Percentiles rank a stretch among this genome's conserved stretches.
Evolutionary conservation across 768 basidiomycete genomes (phyloP).

Genomic region (Lactifluus pinguis): DNA sequence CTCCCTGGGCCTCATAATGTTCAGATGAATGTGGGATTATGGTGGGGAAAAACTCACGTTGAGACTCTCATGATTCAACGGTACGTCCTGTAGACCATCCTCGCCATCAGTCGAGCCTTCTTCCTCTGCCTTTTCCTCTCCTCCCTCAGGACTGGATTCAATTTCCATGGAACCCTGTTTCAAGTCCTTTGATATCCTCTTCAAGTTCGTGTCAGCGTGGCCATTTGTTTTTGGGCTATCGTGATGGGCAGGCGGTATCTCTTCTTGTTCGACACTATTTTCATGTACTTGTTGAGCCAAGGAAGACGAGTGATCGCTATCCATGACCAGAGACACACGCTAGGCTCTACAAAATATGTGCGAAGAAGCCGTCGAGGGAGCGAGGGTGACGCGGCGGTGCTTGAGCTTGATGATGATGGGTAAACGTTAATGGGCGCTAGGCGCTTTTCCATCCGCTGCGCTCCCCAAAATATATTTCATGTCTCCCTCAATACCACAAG

Average conservation of each 20-base stretch:
- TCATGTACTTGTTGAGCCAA: background rate
- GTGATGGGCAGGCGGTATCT: background rate
- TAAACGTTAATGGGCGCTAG: conserved; percentile 1
- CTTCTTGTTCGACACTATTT: background rate
- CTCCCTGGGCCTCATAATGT: background rate
- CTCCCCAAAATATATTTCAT: background rate
- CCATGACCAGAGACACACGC: background rate
- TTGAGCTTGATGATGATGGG: background rate
- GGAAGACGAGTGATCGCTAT: background rate
- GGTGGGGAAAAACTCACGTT: background rate
- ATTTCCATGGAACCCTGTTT: background rate
- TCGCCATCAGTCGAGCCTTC: background rate
- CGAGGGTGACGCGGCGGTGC: conserved; percentile 6
- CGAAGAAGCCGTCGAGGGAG: background rate
- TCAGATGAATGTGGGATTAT: background rate
- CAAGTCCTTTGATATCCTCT: background rate
- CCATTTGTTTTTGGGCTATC: background rate
- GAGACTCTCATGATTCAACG: background rate
- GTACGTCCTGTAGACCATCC: background rate
- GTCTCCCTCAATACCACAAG: conserved; percentile 35
- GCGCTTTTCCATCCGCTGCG: too few species aligned
- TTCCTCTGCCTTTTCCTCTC: background rate
- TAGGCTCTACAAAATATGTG: background rate
- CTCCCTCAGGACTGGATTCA: background rate
- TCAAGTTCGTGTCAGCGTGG: background rate